Evolutionary conservation across 208 protist species (phyloP).

Genomic region (Leishmania martiniquensis): DNA sequence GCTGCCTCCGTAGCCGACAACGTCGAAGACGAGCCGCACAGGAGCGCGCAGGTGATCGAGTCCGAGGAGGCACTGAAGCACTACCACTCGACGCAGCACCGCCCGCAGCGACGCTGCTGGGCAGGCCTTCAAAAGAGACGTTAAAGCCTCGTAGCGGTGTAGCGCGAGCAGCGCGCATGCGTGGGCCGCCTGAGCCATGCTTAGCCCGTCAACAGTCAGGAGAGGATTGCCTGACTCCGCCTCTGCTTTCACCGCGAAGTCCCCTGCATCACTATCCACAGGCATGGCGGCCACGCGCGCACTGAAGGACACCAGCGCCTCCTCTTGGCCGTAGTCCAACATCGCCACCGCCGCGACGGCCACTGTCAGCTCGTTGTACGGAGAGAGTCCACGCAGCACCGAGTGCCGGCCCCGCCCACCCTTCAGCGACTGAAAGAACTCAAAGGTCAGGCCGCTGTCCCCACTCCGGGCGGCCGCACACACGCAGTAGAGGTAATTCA

Average conservation of each 20-base stretch:
- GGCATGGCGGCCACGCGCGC: conserved; percentile 23
- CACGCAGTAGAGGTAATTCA: conserved; percentile 83
- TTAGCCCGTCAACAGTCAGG: conserved; percentile 13
- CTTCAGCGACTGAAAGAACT: conserved; percentile 27
- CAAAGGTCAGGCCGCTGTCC: conserved; percentile 26
- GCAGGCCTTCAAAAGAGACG: neutral
- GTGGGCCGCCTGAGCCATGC: conserved; percentile 29
- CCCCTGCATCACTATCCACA: conserved; percentile 16
- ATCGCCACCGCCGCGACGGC: conserved; percentile 66
- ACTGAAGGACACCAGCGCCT: conserved; percentile 33
- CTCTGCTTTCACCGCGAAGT: conserved; percentile 4
- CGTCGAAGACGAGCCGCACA: conserved; percentile 66
- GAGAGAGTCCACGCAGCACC: conserved; percentile 19
- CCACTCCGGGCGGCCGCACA: conserved; percentile 61
- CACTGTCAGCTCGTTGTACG: conserved; percentile 72
- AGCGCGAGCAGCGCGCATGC: conserved; percentile 8
- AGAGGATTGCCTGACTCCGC: conserved; percentile 4
- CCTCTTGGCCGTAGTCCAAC: conserved; percentile 57
- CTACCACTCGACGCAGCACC: conserved; percentile 33
- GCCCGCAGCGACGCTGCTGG: conserved; percentile 7
- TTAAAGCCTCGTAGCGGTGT: neutral
- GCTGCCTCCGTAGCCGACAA: conserved; percentile 27
- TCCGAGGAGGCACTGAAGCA: conserved; percentile 52
- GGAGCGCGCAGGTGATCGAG: conserved; percentile 69
- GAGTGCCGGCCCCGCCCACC: conserved; percentile 18